Evolutionary conservation across 257 asterid genomes (phyloP).

Genomic region (Knoxia roxburghii): DNA sequence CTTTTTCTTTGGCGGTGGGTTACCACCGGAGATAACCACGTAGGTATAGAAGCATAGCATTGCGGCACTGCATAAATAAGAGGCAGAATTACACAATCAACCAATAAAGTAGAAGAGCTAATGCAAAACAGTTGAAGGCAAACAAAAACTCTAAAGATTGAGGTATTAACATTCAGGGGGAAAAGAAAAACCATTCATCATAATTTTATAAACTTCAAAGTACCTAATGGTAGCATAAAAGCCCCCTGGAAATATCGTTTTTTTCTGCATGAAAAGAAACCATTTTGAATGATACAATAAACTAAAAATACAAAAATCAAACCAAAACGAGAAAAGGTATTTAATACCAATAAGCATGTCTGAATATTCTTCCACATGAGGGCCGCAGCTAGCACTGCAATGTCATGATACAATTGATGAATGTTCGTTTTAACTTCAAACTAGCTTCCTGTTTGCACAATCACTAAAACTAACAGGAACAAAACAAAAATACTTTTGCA

Average conservation of each 20-base stretch:
- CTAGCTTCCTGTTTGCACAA: background rate
- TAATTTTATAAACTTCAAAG: background rate
- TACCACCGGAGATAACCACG: conserved; percentile 62
- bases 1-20: conserved; percentile 47
- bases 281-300: conserved; percentile 13
- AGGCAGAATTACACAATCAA: conserved; percentile 7
- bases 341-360: conserved; percentile 65
- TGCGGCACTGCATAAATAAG: conserved; percentile 52
- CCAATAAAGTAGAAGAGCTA: background rate
- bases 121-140: background rate
- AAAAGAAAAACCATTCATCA: background rate
- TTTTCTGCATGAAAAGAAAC: conserved; percentile 33
- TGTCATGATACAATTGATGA: conserved; percentile 9
- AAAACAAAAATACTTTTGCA: background rate
- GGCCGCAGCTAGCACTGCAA: conserved; percentile 63
- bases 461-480: background rate
- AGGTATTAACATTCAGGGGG: background rate
- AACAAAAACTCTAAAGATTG: background rate
- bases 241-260: conserved; percentile 58
- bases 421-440: conserved; percentile 1
- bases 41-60: conserved; percentile 81
- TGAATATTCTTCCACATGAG: conserved; percentile 65
- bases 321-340: background rate
- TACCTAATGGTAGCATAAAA: conserved; percentile 70
- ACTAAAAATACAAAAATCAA: background rate